Conservation (phyloP, 1,139 yeast species). For the Tardiomyces depauwii region DNA sequence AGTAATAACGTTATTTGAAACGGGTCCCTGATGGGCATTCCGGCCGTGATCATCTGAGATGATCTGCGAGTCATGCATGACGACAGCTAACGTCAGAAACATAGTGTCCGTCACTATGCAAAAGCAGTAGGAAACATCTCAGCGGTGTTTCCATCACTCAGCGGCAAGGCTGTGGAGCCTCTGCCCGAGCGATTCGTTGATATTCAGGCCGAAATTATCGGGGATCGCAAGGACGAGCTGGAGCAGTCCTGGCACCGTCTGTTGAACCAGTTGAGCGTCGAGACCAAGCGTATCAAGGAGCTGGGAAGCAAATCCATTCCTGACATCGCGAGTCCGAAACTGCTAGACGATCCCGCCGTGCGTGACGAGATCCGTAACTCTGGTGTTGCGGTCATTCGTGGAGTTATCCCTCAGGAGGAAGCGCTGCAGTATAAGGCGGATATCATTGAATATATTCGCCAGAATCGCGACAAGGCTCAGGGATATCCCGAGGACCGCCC, state of each 20-base stretch:
- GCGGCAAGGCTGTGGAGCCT: constrained; percentile 11
- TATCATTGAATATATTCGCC: constrained; percentile 14
- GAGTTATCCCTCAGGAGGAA: constrained; percentile 16
- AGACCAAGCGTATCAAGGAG: constrained; percentile 15
- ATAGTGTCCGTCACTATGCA: not conserved
- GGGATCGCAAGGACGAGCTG: constrained; percentile 17
- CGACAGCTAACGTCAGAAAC: no score
- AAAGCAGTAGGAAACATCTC: constrained; percentile 8
- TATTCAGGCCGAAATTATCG: constrained; percentile 19
- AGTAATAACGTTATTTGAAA: no score
- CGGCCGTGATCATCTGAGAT: no score
- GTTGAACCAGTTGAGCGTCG: constrained; percentile 16
- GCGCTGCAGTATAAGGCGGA: constrained; percentile 16
- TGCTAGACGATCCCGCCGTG: constrained; percentile 7
- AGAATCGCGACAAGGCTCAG: constrained; percentile 24
- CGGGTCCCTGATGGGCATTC: no score
- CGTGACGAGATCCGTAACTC: constrained; percentile 7
- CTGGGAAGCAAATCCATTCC: constrained; percentile 19
- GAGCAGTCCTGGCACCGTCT: constrained; percentile 23
- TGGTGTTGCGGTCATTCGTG: constrained; percentile 21
- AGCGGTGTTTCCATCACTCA: constrained; percentile 15
- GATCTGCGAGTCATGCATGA: no score
- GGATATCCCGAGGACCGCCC: constrained; percentile 26
- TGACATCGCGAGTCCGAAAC: constrained; percentile 12
- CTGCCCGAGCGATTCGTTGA: constrained; percentile 12